A percentile compares a stretch with the other conserved stretches of the same genome.
Evolutionary conservation across 805 yeast species (phyloP).

Genomic region (Lachancea waltii): DNA sequence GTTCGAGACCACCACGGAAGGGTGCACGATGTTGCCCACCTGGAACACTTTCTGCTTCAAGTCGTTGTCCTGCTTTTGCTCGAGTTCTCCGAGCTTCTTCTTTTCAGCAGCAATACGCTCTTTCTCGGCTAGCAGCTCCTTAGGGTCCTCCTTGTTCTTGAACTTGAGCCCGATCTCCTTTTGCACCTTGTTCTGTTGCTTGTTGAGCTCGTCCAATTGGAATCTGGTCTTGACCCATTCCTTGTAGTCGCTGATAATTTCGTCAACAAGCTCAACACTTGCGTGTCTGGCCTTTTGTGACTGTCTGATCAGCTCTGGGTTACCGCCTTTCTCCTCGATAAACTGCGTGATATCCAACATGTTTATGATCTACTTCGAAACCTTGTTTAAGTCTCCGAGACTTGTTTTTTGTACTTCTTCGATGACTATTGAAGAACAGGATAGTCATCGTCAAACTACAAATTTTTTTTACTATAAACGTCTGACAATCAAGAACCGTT

Average conservation of each 20-base stretch:
- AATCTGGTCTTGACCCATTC: conserved; percentile 88
- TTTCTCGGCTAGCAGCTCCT: conserved; percentile 74
- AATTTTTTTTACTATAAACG: not conserved
- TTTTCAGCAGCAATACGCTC: conserved; percentile 68
- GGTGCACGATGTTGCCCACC: conserved; percentile 93
- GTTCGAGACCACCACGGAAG: conserved; percentile 76
- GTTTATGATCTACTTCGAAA: conserved; percentile 1
- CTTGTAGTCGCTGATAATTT: conserved; percentile 84
- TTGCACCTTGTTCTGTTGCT: conserved; percentile 80
- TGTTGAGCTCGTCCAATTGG: conserved; percentile 85
- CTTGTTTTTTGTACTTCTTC: too few species aligned
- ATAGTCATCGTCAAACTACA: not conserved
- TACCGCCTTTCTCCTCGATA: conserved; percentile 94
- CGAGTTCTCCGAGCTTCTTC: conserved; percentile 55
- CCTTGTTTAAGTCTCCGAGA: not conserved
- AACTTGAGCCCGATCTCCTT: conserved; percentile 88
- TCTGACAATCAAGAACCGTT: too few species aligned
- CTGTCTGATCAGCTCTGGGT: conserved; percentile 78
- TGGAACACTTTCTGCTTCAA: conserved; percentile 77
- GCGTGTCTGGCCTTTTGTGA: conserved; percentile 95
- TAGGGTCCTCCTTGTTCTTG: conserved; percentile 93
- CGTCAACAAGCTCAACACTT: conserved; percentile 91
- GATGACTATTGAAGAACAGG: not conserved
- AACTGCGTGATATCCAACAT: conserved; percentile 94
- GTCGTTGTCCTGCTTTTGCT: conserved; percentile 71